phyloP scores from a whole-genome alignment of 1,139 yeast species.

The Yamadazyma oceani region DNA sequence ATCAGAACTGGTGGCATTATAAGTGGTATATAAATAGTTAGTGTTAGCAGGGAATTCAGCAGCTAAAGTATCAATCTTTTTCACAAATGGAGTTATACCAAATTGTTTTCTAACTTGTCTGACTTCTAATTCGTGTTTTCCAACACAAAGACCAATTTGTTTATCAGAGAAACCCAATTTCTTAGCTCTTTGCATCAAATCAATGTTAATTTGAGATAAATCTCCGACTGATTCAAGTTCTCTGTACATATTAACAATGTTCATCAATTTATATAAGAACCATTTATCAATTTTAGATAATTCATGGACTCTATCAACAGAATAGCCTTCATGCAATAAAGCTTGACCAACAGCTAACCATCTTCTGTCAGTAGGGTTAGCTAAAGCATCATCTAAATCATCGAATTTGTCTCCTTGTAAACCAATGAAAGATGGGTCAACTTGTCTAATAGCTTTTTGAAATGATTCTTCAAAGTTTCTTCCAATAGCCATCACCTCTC shows the following conservation, averaged over 20 bases:
- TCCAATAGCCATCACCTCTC: constrained; percentile 99
- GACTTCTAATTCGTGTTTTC: constrained; percentile 71
- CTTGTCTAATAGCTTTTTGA: constrained; percentile 97
- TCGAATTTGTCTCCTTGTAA: constrained; percentile 89
- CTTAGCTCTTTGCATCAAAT: constrained; percentile 76
- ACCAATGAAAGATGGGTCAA: constrained; percentile 88
- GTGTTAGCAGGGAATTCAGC: constrained; percentile 99
- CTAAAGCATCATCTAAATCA: constrained; percentile 73
- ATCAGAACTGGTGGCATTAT: constrained; percentile 87
- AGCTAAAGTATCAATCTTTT: constrained; percentile 95
- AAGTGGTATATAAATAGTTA: constrained; percentile 93
- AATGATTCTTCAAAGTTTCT: constrained; percentile 96
- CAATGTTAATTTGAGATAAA: constrained; percentile 59
- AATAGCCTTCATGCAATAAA: constrained; percentile 78
- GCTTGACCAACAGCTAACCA: constrained; percentile 99
- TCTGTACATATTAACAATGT: constrained; percentile 85
- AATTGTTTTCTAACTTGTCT: constrained; percentile 74
- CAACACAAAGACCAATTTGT: constrained; percentile 80
- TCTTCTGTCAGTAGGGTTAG: constrained; percentile 95
- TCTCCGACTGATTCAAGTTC: constrained; percentile 68
- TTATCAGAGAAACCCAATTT: constrained; percentile 93
- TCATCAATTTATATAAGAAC: constrained; percentile 90
- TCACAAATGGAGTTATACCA: constrained; percentile 89
- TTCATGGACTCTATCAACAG: constrained; percentile 90
- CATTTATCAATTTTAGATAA: constrained; percentile 91